Evolutionary conservation across 768 basidiomycete genomes (phyloP).

Genomic region (Pisolithus albus): DNA sequence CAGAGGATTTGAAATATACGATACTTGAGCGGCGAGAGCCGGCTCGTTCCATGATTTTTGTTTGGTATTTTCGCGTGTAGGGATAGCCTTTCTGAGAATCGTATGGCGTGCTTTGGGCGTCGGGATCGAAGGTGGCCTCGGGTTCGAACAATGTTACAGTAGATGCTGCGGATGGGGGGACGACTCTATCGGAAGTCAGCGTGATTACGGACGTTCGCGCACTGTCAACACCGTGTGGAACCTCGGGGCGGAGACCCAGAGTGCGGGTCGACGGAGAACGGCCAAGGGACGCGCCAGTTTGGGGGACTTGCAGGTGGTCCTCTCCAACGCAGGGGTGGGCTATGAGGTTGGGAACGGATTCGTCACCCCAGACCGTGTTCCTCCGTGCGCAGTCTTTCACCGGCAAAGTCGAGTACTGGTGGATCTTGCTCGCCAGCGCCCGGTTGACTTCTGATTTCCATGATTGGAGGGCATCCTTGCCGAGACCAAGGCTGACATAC

Average conservation of each 20-base stretch:
- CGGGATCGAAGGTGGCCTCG: conserved; percentile 13
- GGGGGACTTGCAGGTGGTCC: conserved; percentile 13
- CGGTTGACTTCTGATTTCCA: conserved; percentile 52
- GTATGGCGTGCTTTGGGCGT: conserved; percentile 59
- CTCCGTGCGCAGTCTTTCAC: conserved; percentile 37
- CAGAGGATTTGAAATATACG: conserved; percentile 51
- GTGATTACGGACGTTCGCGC: conserved; percentile 47
- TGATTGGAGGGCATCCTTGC: conserved; percentile 50
- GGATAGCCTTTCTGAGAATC: conserved; percentile 30
- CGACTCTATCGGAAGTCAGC: conserved; percentile 29
- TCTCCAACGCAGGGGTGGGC: conserved; percentile 33
- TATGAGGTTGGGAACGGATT: conserved; percentile 29
- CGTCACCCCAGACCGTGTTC: conserved; percentile 44
- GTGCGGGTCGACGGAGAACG: conserved; percentile 40
- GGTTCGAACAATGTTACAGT: conserved; percentile 56
- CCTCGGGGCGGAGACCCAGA: conserved; percentile 43
- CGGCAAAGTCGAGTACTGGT: conserved; percentile 34
- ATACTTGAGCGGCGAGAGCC: conserved; percentile 49
- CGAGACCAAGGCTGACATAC: conserved; percentile 49
- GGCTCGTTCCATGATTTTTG: conserved; percentile 16
- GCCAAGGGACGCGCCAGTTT: conserved; percentile 14
- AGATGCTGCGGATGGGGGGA: conserved; percentile 50
- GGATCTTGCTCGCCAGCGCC: conserved; percentile 39
- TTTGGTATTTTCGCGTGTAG: conserved; percentile 13
- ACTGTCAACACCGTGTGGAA: conserved; percentile 42